These are phyloP conservation scores for Colletotrichum orchidophilum DNA, from an alignment of 2,329 filamentous ascomycete genomes.

Conservation along the genomic window DNA sequence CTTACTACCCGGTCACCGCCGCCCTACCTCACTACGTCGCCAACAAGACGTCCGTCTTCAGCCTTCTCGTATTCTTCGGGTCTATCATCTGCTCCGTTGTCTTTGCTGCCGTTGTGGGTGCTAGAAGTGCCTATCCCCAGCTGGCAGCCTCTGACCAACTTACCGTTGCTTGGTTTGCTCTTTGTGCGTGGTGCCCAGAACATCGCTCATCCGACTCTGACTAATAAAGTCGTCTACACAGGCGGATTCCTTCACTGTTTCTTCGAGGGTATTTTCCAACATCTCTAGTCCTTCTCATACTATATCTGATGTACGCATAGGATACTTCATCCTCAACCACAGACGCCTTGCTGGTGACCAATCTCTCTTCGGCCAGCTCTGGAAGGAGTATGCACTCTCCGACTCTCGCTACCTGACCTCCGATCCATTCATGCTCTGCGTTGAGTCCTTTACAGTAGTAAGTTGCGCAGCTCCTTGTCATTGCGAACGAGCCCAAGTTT, in stretches of 20 bases:
- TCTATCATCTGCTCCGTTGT: slow-evolving; percentile 48
- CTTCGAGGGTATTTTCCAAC: slow-evolving; percentile 72
- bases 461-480: slow-evolving; percentile 39
- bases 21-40: slow-evolving; percentile 54
- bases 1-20: slow-evolving; percentile 59
- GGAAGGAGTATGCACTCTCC: slow-evolving; percentile 91
- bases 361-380: slow-evolving; percentile 82
- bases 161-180: slow-evolving; percentile 62
- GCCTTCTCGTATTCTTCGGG: slow-evolving; percentile 50
- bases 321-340: slow-evolving; percentile 81
- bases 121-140: slow-evolving; percentile 41
- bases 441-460: slow-evolving; percentile 85
- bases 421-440: slow-evolving; percentile 85
- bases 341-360: slow-evolving; percentile 71
- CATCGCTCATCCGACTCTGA: neutral
- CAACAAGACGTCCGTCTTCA: slow-evolving; percentile 52
- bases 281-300: neutral
- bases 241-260: slow-evolving; percentile 78
- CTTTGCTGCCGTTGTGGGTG: slow-evolving; percentile 43
- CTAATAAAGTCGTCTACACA: slow-evolving; percentile 42
- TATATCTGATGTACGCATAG: slow-evolving; percentile 43
- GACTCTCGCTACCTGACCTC: slow-evolving; percentile 88
- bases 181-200: slow-evolving; percentile 53
- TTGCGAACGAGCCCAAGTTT: neutral
- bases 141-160: slow-evolving; percentile 52